Base-by-base conservation (phyloP, 352 stramenopile genomes). In the Phytophthora colocasiae region DNA sequence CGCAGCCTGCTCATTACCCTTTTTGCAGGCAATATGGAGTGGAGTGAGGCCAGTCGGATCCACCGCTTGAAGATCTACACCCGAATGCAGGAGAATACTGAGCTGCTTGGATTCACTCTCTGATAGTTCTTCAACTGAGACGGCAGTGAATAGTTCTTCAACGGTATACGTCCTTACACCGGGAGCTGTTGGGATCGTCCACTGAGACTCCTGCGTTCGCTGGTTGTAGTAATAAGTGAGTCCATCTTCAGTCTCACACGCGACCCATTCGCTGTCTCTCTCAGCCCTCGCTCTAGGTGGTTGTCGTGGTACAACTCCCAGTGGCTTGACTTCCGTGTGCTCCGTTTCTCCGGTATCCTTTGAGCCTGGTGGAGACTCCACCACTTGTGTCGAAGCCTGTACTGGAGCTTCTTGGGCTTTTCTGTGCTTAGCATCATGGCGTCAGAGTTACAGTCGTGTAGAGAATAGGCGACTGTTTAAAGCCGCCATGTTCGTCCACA, bases 201-300 rank as follows among this genome's bases (percentile, higher is more conserved):
- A 94, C 29, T 87, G 85, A 0, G 83, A 92, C 17, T 79, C 76
- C 0, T 89, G 71, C 0, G 80, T 90, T 3, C 47, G 51, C 0
- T 69, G 51, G 29, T 92, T 94, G 71, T 91, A 94, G 69, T 90
- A 93, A 55, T 94, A 94, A 17, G 73, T 60, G 31, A 83, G 60
- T 5, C 83, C 83, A 9, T 73, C 71, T 40, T 91, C 85, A 0
- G 80, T 85, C 14, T 69, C 36, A 27, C 65, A 86, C 4, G 62
- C 14, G 15, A 85, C 31, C 81, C 81, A 90, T 8, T 83, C 71
- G 19, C 14, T 71, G 10, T 68, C 64, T 10, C 31, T 45, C 54
- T 72, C 51, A 3, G 24, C 12, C 12, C 44, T 45, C 7, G 51
- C 3, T 45, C 41, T 51, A 2, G 15, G 4, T 11, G 45, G n/a